A percentile compares a stretch with the other conserved stretches of the same genome.
Conservation (phyloP, 140 eudicot species). For the Flaveria floridana region DNA sequence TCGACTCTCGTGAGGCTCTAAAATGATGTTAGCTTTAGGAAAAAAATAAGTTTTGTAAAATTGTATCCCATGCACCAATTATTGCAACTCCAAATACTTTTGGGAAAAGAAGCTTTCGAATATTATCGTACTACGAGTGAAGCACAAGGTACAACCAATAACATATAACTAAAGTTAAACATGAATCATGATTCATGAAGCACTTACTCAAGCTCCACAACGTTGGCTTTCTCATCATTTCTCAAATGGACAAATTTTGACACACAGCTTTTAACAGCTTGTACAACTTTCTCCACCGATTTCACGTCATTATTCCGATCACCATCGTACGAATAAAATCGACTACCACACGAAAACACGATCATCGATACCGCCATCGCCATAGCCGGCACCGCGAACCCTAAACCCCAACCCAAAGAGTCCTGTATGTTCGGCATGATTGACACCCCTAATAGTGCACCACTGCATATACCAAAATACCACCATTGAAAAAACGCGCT, state of each 20-base stretch:
- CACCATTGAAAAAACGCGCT: slow-evolving; percentile 85
- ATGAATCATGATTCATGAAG: slow-evolving; percentile 10
- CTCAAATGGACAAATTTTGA: slow-evolving; percentile 32
- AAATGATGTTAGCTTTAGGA: too few relatives aligned
- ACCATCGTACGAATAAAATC: slow-evolving; percentile 45
- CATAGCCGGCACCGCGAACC: slow-evolving; percentile 78
- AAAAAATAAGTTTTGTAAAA: too few relatives aligned
- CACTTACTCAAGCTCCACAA: slow-evolving; percentile 80
- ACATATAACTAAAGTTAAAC: background rate
- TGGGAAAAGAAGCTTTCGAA: background rate
- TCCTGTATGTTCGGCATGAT: slow-evolving; percentile 89
- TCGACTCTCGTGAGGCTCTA: too few relatives aligned
- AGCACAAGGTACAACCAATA: background rate
- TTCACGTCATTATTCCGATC: slow-evolving; percentile 31
- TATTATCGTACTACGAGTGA: background rate
- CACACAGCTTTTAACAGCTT: slow-evolving; percentile 38
- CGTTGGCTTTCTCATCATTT: slow-evolving; percentile 23
- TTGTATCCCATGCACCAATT: background rate
- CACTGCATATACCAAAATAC: slow-evolving; percentile 90
- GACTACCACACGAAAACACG: slow-evolving; percentile 59
- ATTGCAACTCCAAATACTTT: background rate
- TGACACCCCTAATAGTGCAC: slow-evolving; percentile 81
- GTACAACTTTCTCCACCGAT: slow-evolving; percentile 38
- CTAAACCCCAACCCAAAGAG: slow-evolving; percentile 84
- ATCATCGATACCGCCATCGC: slow-evolving; percentile 59